Base-by-base conservation (phyloP, 2,329 filamentous ascomycete genomes). In the Aspergillus quadricinctus region DNA sequence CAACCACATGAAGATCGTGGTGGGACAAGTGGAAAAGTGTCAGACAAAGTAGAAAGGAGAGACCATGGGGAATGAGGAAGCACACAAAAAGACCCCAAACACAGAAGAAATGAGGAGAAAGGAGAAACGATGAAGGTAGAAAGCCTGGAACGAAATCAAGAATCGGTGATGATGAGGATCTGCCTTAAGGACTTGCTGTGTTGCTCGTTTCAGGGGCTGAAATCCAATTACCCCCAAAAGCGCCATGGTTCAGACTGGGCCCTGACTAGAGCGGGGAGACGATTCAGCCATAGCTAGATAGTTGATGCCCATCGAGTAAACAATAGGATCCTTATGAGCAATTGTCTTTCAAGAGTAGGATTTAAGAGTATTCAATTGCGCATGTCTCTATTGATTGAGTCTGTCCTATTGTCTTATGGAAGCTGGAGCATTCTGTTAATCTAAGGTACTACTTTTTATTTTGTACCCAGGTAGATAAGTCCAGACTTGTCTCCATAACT, bases 181-280 rank as follows among this genome's bases (percentile, higher is more conserved):
- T 64, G 19, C 40, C 40, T 11, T 21, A 25, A 3, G 23, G 3
- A 23, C 40, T 45, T 4, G 64, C 61, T 60, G 43, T 29, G 41
- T 48, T 58, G 53, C 50, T 61, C 54, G 60, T 65, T 65, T 65
- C 63, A 65, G 63, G 63, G 63, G 63, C 51, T 56, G 61, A 62
- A 58, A 60, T 48, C 55, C 53, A 50, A 58, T 48, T 62, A 63
- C 56, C 43, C 54, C 58, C 56, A 62, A 57, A 61, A 51, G 58
- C 49, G 51, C 58, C 61, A 55, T 60, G 59, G 59, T 58, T 63
- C 57, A 31, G 25, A 23, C 23, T 23, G 50, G 37, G 35, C 35
- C 45, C 31, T 37, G 14, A 37, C 31, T 17, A 37, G 41, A 43
- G 25, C 54, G 11, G 41, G 48, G 50, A 56, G 19, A 37, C 31